A percentile compares a stretch with the other conserved stretches of the same genome.
phyloP scores from a whole-genome alignment of 2,329 filamentous ascomycete genomes.

The Saccharata proteae region DNA sequence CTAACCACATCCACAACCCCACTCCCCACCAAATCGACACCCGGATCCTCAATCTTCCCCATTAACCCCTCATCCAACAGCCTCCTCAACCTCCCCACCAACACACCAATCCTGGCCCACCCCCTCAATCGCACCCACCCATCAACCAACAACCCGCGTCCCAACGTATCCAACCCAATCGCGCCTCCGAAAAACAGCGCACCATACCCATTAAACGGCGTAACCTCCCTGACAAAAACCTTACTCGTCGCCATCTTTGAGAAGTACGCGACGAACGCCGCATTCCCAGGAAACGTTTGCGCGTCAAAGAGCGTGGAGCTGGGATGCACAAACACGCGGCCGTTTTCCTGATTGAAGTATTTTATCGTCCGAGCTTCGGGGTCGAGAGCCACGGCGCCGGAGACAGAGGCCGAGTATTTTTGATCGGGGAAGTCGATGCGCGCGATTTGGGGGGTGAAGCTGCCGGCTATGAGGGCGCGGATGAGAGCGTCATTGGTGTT shows the following conservation, averaged over 20 bases:
- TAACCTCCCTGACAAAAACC: constrained; percentile 84
- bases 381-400: constrained; percentile 83
- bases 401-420: constrained; percentile 79
- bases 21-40: constrained; percentile 40
- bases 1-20: constrained; percentile 68
- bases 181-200: constrained; percentile 56
- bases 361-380: constrained; percentile 86
- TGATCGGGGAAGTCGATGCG: constrained; percentile 90
- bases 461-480: constrained; percentile 36
- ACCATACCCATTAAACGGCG: constrained; percentile 53
- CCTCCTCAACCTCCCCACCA: constrained; percentile 68
- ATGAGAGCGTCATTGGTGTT: constrained; percentile 34
- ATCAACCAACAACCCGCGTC: constrained; percentile 78
- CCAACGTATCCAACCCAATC: constrained; percentile 76
- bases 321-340: constrained; percentile 83
- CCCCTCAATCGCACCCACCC: constrained; percentile 78
- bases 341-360: constrained; percentile 54
- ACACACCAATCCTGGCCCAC: constrained; percentile 88
- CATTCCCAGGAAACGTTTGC: constrained; percentile 60
- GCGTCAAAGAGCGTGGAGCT: constrained; percentile 75
- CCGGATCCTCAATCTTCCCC: constrained; percentile 66
- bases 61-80: constrained; percentile 82
- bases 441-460: constrained; percentile 66
- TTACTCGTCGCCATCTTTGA: constrained; percentile 85
- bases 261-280: constrained; percentile 79